Conservation (phyloP, 768 basidiomycete species). For the Kwoniella bestiolae region DNA sequence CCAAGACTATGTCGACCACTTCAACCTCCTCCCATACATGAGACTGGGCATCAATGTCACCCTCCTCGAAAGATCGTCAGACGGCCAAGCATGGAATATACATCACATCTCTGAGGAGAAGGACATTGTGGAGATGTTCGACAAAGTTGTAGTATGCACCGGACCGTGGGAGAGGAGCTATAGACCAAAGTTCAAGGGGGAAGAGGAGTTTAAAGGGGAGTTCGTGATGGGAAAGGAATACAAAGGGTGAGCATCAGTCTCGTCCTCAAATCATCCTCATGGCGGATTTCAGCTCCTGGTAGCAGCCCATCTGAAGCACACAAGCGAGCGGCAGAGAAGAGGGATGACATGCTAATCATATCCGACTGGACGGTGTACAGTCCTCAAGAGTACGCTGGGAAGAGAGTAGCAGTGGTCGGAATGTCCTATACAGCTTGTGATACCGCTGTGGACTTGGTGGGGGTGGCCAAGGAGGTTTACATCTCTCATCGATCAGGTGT, state of each 20-base stretch:
- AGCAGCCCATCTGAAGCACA: no score
- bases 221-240: constrained; percentile 13
- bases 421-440: constrained; percentile 25
- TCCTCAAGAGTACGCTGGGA: constrained; percentile 16
- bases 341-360: neutral
- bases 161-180: constrained; percentile 14
- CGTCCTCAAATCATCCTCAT: neutral
- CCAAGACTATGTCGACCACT: constrained; percentile 18
- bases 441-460: constrained; percentile 13
- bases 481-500: constrained; percentile 24
- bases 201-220: constrained; percentile 10
- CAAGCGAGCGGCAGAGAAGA: neutral
- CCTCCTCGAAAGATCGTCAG: neutral
- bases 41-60: neutral
- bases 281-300: no score
- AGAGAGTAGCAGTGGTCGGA: constrained; percentile 24
- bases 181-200: neutral
- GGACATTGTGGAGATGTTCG: neutral
- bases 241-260: constrained; percentile 20
- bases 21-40: constrained; percentile 9
- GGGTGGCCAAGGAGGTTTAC: constrained; percentile 16
- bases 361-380: no score
- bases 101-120: neutral
- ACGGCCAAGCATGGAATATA: constrained; percentile 3
- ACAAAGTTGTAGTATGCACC: constrained; percentile 19